These are phyloP conservation scores for Megacollybia marginata DNA, from an alignment of 768 basidiomycete genomes.

Conservation along the genomic window DNA sequence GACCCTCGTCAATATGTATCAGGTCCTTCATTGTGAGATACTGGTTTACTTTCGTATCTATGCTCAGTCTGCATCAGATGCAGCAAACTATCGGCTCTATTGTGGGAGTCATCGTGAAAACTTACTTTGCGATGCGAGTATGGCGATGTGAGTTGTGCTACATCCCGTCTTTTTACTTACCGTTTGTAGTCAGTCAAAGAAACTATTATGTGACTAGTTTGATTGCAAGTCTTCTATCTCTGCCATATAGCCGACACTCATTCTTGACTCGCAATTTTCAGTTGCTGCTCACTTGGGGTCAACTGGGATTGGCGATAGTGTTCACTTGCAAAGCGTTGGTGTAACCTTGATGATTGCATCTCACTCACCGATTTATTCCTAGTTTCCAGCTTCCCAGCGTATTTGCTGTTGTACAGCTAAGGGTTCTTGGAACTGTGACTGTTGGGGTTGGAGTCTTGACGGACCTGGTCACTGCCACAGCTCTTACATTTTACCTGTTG, in stretches of 20 bases:
- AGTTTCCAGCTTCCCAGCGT: constrained; percentile 38
- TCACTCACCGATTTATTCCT: background rate
- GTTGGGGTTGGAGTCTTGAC: constrained; percentile 47
- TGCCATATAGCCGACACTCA: background rate
- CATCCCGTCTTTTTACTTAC: background rate
- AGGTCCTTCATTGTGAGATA: constrained; percentile 47
- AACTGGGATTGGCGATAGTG: constrained; percentile 39
- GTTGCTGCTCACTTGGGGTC: constrained; percentile 41
- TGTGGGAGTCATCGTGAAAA: constrained; percentile 53
- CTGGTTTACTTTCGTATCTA: background rate
- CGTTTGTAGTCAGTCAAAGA: constrained; percentile 43
- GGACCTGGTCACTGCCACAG: constrained; percentile 49
- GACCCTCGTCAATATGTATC: constrained; percentile 1
- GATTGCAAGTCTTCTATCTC: constrained; percentile 35
- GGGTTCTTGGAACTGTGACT: constrained; percentile 46
- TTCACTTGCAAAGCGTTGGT: constrained; percentile 43
- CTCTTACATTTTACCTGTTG: constrained; percentile 55
- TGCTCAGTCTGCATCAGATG: constrained; percentile 18
- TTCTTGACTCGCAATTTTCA: constrained; percentile 12
- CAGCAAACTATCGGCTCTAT: constrained; percentile 42
- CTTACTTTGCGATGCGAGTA: constrained; percentile 49
- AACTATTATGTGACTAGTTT: constrained; percentile 46
- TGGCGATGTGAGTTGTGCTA: constrained; percentile 46
- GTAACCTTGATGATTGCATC: background rate
- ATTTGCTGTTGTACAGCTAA: constrained; percentile 33